Evolutionary conservation across 495 filamentous ascomycete genomes (phyloP).

Genomic region (Tuber calosporum): DNA sequence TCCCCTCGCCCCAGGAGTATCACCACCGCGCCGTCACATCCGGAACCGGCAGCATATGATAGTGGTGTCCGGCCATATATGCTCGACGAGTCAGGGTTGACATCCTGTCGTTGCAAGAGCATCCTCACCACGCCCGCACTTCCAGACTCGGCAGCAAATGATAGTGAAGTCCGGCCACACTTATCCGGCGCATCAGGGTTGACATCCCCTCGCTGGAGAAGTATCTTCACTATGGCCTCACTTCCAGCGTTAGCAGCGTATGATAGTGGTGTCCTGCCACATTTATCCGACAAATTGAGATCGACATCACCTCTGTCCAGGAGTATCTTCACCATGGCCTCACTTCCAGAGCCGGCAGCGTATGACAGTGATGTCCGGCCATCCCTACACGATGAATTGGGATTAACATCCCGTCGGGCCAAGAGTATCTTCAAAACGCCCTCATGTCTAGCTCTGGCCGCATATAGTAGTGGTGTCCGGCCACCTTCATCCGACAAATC

Average conservation of each 20-base stretch:
- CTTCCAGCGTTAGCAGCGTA: background rate
- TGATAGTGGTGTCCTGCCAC: background rate
- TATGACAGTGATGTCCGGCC: background rate
- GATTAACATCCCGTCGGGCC: background rate
- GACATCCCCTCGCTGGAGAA: background rate
- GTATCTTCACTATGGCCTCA: background rate
- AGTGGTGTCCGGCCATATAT: no score
- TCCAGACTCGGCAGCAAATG: background rate
- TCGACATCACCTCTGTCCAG: background rate
- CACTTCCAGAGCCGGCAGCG: background rate
- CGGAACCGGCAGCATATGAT: no score
- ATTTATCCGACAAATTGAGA: background rate
- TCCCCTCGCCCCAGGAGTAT: background rate
- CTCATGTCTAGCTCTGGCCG: background rate
- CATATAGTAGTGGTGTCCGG: background rate
- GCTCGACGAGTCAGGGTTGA: no score
- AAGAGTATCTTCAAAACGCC: background rate
- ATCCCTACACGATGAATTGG: background rate
- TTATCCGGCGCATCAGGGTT: background rate
- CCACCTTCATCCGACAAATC: background rate
- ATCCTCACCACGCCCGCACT: background rate
- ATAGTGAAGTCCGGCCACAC: background rate
- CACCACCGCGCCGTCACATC: background rate
- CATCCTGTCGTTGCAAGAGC: background rate
- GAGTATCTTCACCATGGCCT: background rate